phyloP scores from a whole-genome alignment of 495 filamentous ascomycete genomes.

The Neurospora africana region DNA sequence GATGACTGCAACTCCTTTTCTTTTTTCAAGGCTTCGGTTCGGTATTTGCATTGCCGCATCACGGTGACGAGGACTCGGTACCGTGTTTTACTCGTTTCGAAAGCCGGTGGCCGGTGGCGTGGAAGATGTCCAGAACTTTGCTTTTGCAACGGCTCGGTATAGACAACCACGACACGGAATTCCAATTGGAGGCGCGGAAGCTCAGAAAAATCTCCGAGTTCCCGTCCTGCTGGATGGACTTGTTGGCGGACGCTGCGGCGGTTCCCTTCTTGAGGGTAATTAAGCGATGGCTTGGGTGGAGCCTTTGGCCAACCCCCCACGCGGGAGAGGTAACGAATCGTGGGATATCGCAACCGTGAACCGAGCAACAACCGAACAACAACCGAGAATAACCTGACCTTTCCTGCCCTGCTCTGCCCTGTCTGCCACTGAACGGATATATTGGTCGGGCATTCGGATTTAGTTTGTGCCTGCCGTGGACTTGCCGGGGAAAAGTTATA shows the following conservation, averaged over 20 bases:
- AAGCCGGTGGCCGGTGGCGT: neutral
- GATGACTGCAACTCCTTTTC: neutral
- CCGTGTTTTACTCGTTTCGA: neutral
- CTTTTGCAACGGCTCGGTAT: neutral
- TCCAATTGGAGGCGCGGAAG: neutral
- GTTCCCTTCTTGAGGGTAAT: neutral
- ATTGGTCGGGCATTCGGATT: neutral
- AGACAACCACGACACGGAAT: neutral
- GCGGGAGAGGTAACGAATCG: too few relatives aligned
- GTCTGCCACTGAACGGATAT: neutral
- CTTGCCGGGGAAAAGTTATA: neutral
- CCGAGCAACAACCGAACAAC: too few relatives aligned
- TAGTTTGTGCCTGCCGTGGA: neutral
- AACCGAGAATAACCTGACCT: neutral
- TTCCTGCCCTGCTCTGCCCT: neutral
- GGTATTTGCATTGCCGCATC: neutral
- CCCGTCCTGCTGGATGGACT: neutral
- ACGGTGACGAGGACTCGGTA: neutral
- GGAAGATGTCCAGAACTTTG: neutral
- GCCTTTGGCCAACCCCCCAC: too few relatives aligned
- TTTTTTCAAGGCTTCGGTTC: neutral
- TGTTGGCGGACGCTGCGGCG: neutral
- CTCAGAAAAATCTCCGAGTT: neutral
- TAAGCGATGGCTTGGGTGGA: too few relatives aligned
- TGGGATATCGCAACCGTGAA: neutral